These are phyloP conservation scores for Schizophyllum commune DNA, from an alignment of 1,284 basidiomycete species.

Conservation along the genomic window DNA sequence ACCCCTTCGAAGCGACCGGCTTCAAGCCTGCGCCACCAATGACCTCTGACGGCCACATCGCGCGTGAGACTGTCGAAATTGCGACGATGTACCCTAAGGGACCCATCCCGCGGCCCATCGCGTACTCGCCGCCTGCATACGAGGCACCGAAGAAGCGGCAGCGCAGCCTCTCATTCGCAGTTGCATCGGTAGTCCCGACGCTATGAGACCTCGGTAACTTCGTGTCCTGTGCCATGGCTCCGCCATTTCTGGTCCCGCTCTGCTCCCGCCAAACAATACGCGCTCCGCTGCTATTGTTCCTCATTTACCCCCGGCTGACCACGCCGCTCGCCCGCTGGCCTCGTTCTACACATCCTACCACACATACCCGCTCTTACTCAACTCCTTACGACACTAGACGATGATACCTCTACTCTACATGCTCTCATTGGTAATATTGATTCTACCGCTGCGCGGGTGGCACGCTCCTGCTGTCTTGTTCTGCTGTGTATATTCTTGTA, in stretches of 20 bases:
- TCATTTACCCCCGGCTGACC: too few species aligned
- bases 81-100: conserved; percentile 22
- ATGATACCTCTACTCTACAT: too few species aligned
- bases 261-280: not conserved
- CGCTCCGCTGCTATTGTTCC: not conserved
- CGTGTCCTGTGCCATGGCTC: not conserved
- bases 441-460: too few species aligned
- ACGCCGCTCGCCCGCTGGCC: too few species aligned
- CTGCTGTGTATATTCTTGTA: too few species aligned
- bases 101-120: conserved; percentile 7
- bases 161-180: not conserved
- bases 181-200: not conserved
- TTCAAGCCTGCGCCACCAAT: conserved; percentile 12
- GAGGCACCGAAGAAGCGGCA: not conserved
- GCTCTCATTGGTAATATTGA: too few species aligned
- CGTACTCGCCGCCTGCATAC: conserved; percentile 10
- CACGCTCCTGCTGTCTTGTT: too few species aligned
- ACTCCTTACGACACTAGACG: too few species aligned
- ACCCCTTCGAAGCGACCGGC: conserved; percentile 21
- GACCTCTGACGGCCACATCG: conserved; percentile 4
- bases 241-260: not conserved
- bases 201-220: not conserved
- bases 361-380: too few species aligned
- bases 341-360: too few species aligned
- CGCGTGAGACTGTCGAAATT: conserved; percentile 23